These are phyloP conservation scores for Cryphonectria japonica DNA, from an alignment of 2,329 filamentous ascomycete genomes.

Conservation along the genomic window DNA sequence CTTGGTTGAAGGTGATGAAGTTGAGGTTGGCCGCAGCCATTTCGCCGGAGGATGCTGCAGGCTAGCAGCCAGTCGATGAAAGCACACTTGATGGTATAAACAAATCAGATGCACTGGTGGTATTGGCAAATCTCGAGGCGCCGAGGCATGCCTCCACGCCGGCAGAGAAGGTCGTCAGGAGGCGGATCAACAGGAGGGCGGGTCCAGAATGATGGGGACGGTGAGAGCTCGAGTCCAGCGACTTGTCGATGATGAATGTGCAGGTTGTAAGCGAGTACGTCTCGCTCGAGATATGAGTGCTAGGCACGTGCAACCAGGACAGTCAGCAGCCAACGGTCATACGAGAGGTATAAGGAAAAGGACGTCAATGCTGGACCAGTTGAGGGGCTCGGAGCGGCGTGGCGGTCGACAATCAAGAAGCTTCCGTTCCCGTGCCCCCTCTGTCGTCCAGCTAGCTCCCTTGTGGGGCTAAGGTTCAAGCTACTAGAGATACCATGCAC, in stretches of 20 bases:
- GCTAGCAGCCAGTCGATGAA: conserved; percentile 3
- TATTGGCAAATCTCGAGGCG: background rate
- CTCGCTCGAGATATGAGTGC: background rate
- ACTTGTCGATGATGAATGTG: background rate
- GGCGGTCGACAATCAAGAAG: background rate
- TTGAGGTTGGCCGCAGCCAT: conserved; percentile 82
- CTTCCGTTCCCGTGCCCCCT: background rate
- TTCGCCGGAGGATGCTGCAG: conserved; percentile 33
- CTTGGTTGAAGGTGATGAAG: conserved; percentile 99
- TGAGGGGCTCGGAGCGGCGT: background rate
- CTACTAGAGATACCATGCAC: background rate
- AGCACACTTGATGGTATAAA: conserved; percentile 11
- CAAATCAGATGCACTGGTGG: background rate
- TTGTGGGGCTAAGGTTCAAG: background rate
- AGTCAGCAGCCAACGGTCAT: background rate
- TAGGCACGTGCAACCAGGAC: background rate
- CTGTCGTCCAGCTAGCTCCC: background rate
- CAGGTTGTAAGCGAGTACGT: background rate
- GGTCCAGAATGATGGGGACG: background rate
- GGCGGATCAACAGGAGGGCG: background rate
- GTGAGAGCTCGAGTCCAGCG: background rate
- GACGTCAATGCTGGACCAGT: background rate
- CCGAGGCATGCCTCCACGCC: conserved; percentile 4
- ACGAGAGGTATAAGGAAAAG: background rate
- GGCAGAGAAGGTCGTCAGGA: background rate